Evolutionary conservation across 495 filamentous ascomycete genomes (phyloP).

Genomic region (Chaetomium tenue): DNA sequence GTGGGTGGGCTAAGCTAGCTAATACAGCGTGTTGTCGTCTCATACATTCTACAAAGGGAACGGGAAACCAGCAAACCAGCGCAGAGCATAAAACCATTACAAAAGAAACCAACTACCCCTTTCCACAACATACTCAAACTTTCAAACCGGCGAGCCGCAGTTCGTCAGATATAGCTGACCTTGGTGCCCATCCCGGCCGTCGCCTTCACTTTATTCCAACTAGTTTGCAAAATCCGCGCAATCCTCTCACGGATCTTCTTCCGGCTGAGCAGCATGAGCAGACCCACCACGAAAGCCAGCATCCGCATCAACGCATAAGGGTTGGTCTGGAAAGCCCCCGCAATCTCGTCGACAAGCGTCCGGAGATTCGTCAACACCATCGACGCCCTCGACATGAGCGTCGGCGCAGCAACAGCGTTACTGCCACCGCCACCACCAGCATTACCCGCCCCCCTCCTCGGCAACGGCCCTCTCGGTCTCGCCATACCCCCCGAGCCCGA

Average conservation of each 20-base stretch:
- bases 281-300: constrained; percentile 76
- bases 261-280: constrained; percentile 73
- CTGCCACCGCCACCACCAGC: constrained; percentile 23
- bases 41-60: constrained; percentile 20
- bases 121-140: not conserved
- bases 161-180: constrained; percentile 86
- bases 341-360: constrained; percentile 61
- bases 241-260: constrained; percentile 73
- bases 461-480: constrained; percentile 28
- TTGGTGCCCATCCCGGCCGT: constrained; percentile 97
- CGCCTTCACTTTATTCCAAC: constrained; percentile 78
- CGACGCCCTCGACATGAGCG: constrained; percentile 50
- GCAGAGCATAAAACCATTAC: constrained; percentile 11
- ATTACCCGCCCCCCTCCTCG: constrained; percentile 26
- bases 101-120: constrained; percentile 12
- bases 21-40: constrained; percentile 10
- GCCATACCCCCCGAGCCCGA: constrained; percentile 18
- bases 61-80: not conserved
- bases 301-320: constrained; percentile 72
- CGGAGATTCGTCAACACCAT: constrained; percentile 55
- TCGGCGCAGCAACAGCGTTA: constrained; percentile 35
- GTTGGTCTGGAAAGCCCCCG: constrained; percentile 63
- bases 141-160: not conserved
- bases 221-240: constrained; percentile 59
- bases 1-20: not conserved